Evolutionary conservation across 2,329 filamentous ascomycete species (phyloP).

Genomic region (Alternaria metachromatica): DNA sequence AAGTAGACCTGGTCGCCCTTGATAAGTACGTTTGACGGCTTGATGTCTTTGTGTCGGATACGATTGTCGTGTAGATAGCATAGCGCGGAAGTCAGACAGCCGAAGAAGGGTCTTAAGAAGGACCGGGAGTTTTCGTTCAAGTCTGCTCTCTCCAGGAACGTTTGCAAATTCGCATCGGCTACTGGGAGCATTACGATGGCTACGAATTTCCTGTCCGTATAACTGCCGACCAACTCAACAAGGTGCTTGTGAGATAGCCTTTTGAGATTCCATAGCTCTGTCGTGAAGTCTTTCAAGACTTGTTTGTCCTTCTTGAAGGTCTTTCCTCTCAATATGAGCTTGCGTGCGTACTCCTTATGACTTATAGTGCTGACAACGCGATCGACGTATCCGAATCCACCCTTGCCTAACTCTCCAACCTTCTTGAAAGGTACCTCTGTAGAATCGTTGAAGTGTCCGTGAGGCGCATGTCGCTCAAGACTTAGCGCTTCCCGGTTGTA

Average conservation of each 20-base stretch:
- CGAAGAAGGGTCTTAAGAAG: constrained; percentile 19
- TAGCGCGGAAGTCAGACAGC: constrained; percentile 18
- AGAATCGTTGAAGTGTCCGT: constrained; percentile 15
- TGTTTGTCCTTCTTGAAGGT: constrained; percentile 18
- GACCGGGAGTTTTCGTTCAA: not conserved
- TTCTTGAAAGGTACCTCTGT: constrained; percentile 18
- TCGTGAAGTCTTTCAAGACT: constrained; percentile 14
- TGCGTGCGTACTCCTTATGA: constrained; percentile 30
- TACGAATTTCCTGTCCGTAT: constrained; percentile 39
- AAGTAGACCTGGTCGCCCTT: constrained; percentile 19
- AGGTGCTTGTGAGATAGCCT: constrained; percentile 16
- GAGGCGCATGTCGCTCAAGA: constrained; percentile 11
- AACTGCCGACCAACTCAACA: constrained; percentile 34
- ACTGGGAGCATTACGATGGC: constrained; percentile 41
- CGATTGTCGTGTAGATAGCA: constrained; percentile 18
- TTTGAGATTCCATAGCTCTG: constrained; percentile 23
- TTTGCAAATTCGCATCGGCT: constrained; percentile 20
- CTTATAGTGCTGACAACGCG: constrained; percentile 27
- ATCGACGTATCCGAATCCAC: constrained; percentile 28
- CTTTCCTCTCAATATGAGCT: constrained; percentile 21
- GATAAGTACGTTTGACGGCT: constrained; percentile 22
- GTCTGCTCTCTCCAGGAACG: constrained; percentile 18
- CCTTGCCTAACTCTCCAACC: constrained; percentile 22
- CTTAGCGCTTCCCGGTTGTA: constrained; percentile 9
- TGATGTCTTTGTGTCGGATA: constrained; percentile 29